Percentiles rank a stretch among this genome's conserved stretches.
Conservation (phyloP, 2,329 filamentous ascomycete species). For the Aurifilum marmelostoma region DNA sequence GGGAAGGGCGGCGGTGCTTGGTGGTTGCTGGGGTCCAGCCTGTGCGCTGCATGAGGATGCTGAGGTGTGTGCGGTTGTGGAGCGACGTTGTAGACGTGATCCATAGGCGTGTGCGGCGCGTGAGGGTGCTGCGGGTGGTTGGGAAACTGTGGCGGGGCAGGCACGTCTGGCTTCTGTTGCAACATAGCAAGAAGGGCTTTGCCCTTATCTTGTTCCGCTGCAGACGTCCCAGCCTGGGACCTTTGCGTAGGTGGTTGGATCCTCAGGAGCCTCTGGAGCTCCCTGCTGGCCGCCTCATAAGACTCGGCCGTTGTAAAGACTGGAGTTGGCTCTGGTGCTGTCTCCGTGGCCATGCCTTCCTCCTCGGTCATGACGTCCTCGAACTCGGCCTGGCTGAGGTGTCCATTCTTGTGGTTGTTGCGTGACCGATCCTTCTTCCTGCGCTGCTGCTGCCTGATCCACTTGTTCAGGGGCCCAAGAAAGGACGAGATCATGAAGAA, state of each 20-base stretch:
- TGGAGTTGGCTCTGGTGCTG: constrained; percentile 38
- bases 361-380: constrained; percentile 67
- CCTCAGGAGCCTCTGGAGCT: constrained; percentile 59
- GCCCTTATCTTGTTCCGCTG: constrained; percentile 45
- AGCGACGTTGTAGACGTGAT: constrained; percentile 54
- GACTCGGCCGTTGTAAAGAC: constrained; percentile 36
- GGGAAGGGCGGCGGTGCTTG: constrained; percentile 54
- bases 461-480: constrained; percentile 80
- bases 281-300: constrained; percentile 51
- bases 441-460: constrained; percentile 86
- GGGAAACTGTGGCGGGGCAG: constrained; percentile 25
- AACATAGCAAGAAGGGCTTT: constrained; percentile 58
- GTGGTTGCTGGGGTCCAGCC: constrained; percentile 49
- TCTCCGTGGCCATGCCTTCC: constrained; percentile 51
- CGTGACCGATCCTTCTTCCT: constrained; percentile 65
- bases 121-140: constrained; percentile 30
- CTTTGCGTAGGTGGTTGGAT: constrained; percentile 58
- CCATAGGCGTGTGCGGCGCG: constrained; percentile 55
- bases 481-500: constrained; percentile 99
- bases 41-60: constrained; percentile 55
- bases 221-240: constrained; percentile 41
- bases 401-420: constrained; percentile 34
- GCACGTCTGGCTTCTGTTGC: constrained; percentile 43
- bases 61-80: constrained; percentile 61
- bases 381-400: constrained; percentile 45